Evolutionary conservation across 192 early-diverging fungal species (phyloP).

Genomic region (Backusella psychrophila): DNA sequence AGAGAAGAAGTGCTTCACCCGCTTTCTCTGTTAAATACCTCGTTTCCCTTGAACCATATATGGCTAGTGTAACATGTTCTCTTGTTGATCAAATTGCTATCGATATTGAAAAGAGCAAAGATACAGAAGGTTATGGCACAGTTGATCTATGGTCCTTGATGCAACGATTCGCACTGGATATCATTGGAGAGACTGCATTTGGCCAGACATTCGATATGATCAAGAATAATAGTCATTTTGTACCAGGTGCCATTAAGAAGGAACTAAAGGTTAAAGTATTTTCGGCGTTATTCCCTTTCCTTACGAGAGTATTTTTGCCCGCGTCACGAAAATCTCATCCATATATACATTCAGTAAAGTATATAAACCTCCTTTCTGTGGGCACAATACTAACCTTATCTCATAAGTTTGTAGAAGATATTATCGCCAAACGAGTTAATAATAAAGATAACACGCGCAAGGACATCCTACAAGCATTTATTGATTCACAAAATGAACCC

Average conservation of each 20-base stretch:
- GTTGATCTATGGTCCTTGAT: slow-evolving; percentile 41
- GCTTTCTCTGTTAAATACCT: slow-evolving; percentile 50
- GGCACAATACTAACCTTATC: not conserved
- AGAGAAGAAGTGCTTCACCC: slow-evolving; percentile 45
- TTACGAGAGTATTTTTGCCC: not conserved
- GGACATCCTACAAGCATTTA: slow-evolving; percentile 46
- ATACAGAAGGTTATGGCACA: slow-evolving; percentile 5
- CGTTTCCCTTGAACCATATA: slow-evolving; percentile 39
- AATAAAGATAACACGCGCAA: slow-evolving; percentile 4
- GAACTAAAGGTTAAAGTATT: not conserved
- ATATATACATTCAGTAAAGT: not conserved
- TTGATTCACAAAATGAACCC: slow-evolving; percentile 35
- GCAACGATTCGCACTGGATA: slow-evolving; percentile 39
- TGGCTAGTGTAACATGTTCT: slow-evolving; percentile 22
- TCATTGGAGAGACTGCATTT: slow-evolving; percentile 51
- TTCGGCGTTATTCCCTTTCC: not conserved
- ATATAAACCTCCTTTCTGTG: not conserved
- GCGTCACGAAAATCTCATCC: not conserved
- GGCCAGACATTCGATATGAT: slow-evolving; percentile 51
- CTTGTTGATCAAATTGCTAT: slow-evolving; percentile 32
- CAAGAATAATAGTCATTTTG: slow-evolving; percentile 33
- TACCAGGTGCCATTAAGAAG: slow-evolving; percentile 28
- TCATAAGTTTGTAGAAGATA: slow-evolving; percentile 19
- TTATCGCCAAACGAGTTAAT: slow-evolving; percentile 16
- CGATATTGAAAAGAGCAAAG: slow-evolving; percentile 17